Percentiles rank a stretch among this genome's conserved stretches.
phyloP scores from a whole-genome alignment of 2,329 filamentous ascomycete species.

The Fusarium redolens region DNA sequence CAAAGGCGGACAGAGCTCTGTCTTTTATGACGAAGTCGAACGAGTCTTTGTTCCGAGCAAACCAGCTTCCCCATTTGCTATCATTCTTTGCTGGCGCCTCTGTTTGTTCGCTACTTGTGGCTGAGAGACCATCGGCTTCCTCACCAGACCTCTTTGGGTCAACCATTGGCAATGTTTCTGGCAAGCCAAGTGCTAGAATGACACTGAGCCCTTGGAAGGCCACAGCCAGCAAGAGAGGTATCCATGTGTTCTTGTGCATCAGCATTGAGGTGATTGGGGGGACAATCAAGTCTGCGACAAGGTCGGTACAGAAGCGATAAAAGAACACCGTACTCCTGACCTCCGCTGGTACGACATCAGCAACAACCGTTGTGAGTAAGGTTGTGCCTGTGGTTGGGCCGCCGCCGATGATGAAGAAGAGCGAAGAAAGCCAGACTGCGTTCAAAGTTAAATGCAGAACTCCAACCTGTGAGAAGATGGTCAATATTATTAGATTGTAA shows the following conservation, averaged over 20 bases:
- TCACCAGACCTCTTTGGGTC: neutral
- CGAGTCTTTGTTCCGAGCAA: neutral
- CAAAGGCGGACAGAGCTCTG: neutral
- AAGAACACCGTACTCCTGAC: conserved; percentile 3
- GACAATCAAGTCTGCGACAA: neutral
- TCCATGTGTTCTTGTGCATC: conserved; percentile 6
- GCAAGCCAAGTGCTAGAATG: neutral
- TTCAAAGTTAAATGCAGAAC: neutral
- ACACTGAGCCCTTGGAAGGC: neutral
- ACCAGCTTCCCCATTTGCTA: neutral
- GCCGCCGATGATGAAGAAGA: conserved; percentile 1
- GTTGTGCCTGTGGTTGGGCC: conserved; percentile 4
- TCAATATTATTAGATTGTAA: neutral
- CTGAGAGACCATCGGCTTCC: neutral
- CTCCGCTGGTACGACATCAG: neutral
- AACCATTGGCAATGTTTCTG: neutral
- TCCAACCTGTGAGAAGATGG: neutral
- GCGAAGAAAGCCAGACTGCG: neutral
- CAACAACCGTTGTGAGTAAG: conserved; percentile 1
- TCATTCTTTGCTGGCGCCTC: neutral
- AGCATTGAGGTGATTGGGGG: neutral
- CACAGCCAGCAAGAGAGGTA: neutral
- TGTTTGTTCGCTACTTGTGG: neutral
- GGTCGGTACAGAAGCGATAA: conserved; percentile 3
- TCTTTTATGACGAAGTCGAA: neutral